Evolutionary conservation across 495 filamentous ascomycete genomes (phyloP), one percentile per base, ranked within the genome.

Genomic region (Neurospora sp.): DNA sequence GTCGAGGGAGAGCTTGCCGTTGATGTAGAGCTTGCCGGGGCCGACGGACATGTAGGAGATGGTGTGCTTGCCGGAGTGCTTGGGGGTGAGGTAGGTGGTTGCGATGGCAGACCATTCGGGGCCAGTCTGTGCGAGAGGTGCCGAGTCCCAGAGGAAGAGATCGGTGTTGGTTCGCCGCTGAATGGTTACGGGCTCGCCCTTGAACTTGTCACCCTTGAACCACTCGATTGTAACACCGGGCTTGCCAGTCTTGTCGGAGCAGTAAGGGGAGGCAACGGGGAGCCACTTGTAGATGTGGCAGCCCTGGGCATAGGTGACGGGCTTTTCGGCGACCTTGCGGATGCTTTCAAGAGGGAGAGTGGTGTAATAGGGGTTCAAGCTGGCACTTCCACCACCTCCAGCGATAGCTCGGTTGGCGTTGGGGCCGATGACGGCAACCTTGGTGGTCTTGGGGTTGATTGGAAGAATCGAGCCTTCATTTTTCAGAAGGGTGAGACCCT

Each of bases 331-430:
- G 0, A 82, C 78, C 42, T 77, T 78, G 22, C 78, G 82, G 73
- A 89, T 88, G 74, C 86, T 88, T 44, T 88, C 87, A 16, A 88
- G 82, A 7, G 88, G 88, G 10, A 87, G 78, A 0, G 87, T 89
- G 22, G 87, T 89, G 79, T 96, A 95, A 79, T 97, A 95, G 5
- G 93, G 90, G 73, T 90, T 89, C 39, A 96, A 81, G 68, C 89
- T 90, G 2, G 93, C 92, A 74, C 91, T 94, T 10, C 94, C 93
- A 72, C 94, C 94, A 48, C 94, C 93, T 70, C 91, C 90, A 69
- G 91, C 91, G 42, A 92, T 90, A 0, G 93, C 91, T 69, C 90
- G 82, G 74, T 92, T 92, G 40, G 91, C 89, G 78, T 96, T 96
- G 10, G 94, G 93, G 0, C 94, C 93, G 72, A 97, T 96, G 39